A percentile compares a stretch with the other conserved stretches of the same genome.
phyloP scores from a whole-genome alignment of 2,329 filamentous ascomycete genomes.

The Colletotrichum truncatum region DNA sequence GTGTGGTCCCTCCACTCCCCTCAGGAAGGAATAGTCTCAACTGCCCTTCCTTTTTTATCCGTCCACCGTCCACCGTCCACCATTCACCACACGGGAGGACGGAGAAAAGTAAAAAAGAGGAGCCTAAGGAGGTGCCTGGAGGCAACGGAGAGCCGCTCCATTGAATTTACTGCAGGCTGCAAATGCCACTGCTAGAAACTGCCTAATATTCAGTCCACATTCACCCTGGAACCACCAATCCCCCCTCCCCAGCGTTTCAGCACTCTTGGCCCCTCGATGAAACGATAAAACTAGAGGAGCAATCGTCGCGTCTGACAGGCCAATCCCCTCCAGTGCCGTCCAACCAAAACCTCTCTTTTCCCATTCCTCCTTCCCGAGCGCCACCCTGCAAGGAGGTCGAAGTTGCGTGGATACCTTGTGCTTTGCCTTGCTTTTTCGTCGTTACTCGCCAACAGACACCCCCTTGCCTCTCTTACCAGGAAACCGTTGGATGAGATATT shows the following conservation, averaged over 20 bases:
- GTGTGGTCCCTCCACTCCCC: no score
- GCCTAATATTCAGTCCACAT: conserved; percentile 14
- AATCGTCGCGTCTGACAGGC: conserved; percentile 27
- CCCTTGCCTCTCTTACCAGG: conserved; percentile 22
- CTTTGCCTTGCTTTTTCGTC: background rate
- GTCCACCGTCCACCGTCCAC: no score
- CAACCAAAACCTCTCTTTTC: conserved; percentile 12
- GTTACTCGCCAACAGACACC: background rate
- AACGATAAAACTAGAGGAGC: conserved; percentile 25
- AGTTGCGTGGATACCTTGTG: background rate
- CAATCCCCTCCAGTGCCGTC: conserved; percentile 25
- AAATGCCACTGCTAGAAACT: background rate
- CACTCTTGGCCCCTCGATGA: conserved; percentile 29
- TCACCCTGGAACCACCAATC: conserved; percentile 17
- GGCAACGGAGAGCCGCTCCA: background rate
- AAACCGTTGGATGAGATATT: conserved; percentile 23
- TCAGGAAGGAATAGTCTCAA: background rate
- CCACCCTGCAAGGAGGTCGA: background rate
- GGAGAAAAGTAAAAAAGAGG: background rate
- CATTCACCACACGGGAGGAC: background rate
- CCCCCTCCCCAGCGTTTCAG: conserved; percentile 29
- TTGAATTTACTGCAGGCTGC: background rate
- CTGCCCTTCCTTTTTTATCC: background rate
- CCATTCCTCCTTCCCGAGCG: background rate
- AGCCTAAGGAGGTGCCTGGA: conserved; percentile 1